A percentile compares a stretch with the other conserved stretches of the same genome.
Conservation (phyloP, 805 yeast species). For the Ascoidea tarda region DNA sequence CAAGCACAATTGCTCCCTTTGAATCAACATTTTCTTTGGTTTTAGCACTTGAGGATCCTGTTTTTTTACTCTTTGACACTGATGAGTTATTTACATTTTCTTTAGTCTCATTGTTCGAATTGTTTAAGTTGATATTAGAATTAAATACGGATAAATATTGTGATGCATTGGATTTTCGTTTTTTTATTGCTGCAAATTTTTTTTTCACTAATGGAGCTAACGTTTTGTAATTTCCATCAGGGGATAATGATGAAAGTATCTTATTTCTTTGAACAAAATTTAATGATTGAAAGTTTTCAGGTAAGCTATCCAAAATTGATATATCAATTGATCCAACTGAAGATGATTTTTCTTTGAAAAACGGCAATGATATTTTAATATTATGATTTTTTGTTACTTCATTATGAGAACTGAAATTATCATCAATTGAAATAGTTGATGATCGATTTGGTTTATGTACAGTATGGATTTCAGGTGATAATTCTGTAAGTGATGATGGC, state of each 20-base stretch:
- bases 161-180: conserved; percentile 14
- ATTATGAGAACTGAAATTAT: not conserved
- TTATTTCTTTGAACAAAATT: conserved; percentile 51
- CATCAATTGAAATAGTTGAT: not conserved
- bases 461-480: not conserved
- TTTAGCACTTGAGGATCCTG: conserved; percentile 1
- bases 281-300: conserved; percentile 36
- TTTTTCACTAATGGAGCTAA: conserved; percentile 17
- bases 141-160: conserved; percentile 16
- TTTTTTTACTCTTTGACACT: not conserved
- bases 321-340: not conserved
- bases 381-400: too few species aligned
- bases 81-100: too few species aligned
- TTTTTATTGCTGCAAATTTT: conserved; percentile 12
- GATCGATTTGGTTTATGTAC: not conserved
- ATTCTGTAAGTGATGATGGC: not conserved
- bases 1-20: conserved; percentile 53
- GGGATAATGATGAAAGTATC: conserved; percentile 20
- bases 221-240: conserved; percentile 21
- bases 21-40: conserved; percentile 35
- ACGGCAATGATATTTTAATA: too few species aligned
- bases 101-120: not conserved
- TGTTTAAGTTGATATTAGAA: not conserved
- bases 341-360: not conserved
- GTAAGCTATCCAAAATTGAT: conserved; percentile 22